Base-by-base conservation (phyloP, 352 stramenopile genomes). In the Phytophthora palmivora region DNA sequence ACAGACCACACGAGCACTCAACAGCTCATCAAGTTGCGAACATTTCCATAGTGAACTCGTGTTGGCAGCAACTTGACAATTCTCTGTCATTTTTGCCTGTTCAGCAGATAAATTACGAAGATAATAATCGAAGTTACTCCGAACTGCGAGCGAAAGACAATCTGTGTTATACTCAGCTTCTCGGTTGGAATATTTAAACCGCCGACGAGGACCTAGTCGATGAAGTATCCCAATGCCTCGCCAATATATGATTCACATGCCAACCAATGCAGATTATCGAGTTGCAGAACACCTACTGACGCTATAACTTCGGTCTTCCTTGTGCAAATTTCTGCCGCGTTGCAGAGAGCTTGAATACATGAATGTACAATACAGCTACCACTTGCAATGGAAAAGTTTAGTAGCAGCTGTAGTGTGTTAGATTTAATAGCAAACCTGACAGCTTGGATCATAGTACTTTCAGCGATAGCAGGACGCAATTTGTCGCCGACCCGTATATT, bases 221-320 rank as follows among this genome's bases (percentile, higher is more conserved):
- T 58, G 52, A 19, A 79, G 26, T 34, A 79, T 60, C 9, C 49
- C 21, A 70, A 26, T 14, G 64, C 58, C 41, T 82, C 73, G 11
- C 70, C 43, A 26, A 79, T 45, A 51, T 72, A 72, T 1, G 33
- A 32, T 53, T 79, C 66, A 39, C 57, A 76, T 8, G 60, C 41
- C 4, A 59, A 34, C 21, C 70, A 60, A 15, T 80, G 68, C 6
- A 71, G 14, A 45, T 48, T 51, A 15, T 65, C 5, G 21, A 39
- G 21, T 18, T 24, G 32, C 11, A 39, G 7, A 8, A 5, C 11
- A 44, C 21, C 15, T 32, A n/a, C 24, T 19, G 32, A 47, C n/a
- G 37, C n/a, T 12, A 63, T 18, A 2, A 18, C 44, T 67, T 48
- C 16, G 15, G 10, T 18, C n/a, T 14, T 2, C 9, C 2, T 56